Evolutionary conservation across 2,329 filamentous ascomycete genomes (phyloP), one percentile per base, ranked within the genome.

Genomic region (Fragosphaeria purpurea): DNA sequence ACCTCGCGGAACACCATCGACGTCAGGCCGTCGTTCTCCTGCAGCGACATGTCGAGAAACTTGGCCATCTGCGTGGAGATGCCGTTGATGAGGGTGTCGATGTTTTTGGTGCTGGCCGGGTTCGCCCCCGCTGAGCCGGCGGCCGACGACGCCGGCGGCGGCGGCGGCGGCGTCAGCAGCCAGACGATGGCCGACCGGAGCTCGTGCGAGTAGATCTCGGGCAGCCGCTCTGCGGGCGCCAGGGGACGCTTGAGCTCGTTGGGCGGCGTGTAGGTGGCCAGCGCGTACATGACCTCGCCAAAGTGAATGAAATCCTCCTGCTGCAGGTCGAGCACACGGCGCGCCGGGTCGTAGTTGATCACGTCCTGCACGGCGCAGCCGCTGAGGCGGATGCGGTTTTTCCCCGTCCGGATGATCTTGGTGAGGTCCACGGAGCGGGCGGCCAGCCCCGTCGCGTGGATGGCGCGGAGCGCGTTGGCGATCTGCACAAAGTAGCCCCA

Each of bases 401-500:
- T 95, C 43, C 88, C 86, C 0, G 91, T 96, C 30, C 97, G 63
- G 12, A 98, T 76, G 51, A 98, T 83, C 65, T 97, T 97, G 67
- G 81, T 91, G 10, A 87, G 76, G 53, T 93, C 88, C 44, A 98
- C 81, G 48, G 91, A 85, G 46, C 90, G 80, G 39, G 90, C 91
- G 30, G 93, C 91, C 41, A 97, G 74, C 22, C 86, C 86, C 50
- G 77, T 79, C 10, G 77, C 75, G 63, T 98, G 93, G 40, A 98
- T 91, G 0, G 86, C 79, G 62, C 88, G 91, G 38, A 98, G 71
- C 1, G 88, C 93, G 56, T 86, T 93, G 40, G 88, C 83, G 54
- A 98, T 84, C 65, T 98, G 93, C 6, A 90, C 85, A 53, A 96
- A 81, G 64, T 97, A 98, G 43, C 82, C 81, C 93, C 93, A 98